Evolutionary conservation across 495 filamentous ascomycete species (phyloP), one percentile per base, ranked within the genome.

Genomic region (Beverwykella pulmonaria): DNA sequence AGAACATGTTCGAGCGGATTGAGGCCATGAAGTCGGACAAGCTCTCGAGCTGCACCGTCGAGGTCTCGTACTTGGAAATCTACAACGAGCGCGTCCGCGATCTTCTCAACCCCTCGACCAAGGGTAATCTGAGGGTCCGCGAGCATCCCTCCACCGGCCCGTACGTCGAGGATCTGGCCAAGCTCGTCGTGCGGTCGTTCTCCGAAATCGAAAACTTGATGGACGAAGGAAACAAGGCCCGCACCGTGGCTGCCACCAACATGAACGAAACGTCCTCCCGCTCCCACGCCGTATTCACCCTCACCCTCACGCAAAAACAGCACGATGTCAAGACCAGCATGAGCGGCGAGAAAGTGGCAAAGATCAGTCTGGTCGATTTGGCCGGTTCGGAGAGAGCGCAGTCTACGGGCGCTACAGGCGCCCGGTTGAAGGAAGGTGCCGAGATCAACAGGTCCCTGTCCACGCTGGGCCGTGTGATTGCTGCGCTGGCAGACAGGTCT

Each of bases 261-360:
- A 98, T 98, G 94, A 99, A 99, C 81, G 94, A 98, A 79, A 98
- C 95, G 2, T 97, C 93, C 55, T 96, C 92, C 86, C 86, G 95
- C 78, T 96, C 92, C 71, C 95, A 99, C 75, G 95, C 95, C 36
- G 95, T 99, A 15, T 99, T 99, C 76, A 99, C 95, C 6, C 80
- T 99, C 44, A 98, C 92, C 59, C 82, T 99, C 22, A 96, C 92
- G 3, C 95, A 98, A 73, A 97, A 97, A 76, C 83, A 91, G 63
- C 92, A 92, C 71, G 95, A 99, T 74, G 80, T 87, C 0, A 95
- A 98, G 75, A 97, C 93, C 0, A 91, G 89, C 46, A 93, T 99
- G 91, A 90, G 92, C 70, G 92, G 91, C 50, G 95, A 99, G 78
- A 98, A 96, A 79, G 94, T 96, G 29, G 94, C 95, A 30, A 93